These are phyloP conservation scores for Ceratocystis alfenasii DNA, from an alignment of 2,329 filamentous ascomycete genomes.

Conservation along the genomic window DNA sequence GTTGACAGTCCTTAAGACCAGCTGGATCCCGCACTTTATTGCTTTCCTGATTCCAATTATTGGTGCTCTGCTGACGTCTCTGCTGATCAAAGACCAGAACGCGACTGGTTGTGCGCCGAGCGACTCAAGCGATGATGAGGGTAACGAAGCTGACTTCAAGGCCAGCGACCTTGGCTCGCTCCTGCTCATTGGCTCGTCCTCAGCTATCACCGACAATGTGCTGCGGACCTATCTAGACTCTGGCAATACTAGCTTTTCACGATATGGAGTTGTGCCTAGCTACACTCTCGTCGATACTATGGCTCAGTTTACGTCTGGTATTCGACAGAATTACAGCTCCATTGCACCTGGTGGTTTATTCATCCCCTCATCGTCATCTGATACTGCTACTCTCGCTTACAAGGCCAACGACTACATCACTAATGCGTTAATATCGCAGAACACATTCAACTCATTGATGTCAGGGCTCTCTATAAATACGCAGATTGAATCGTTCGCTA, in stretches of 20 bases:
- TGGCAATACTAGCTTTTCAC: conserved; percentile 14
- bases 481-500: conserved; percentile 62
- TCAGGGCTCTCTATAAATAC: conserved; percentile 58
- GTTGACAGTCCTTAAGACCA: conserved; percentile 62
- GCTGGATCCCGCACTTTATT: conserved; percentile 62
- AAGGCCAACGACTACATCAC: conserved; percentile 49
- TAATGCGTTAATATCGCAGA: conserved; percentile 51
- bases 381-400: conserved; percentile 51
- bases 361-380: conserved; percentile 43
- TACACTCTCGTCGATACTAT: conserved; percentile 45
- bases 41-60: conserved; percentile 69
- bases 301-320: conserved; percentile 52
- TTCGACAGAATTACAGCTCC: conserved; percentile 50
- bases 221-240: conserved; percentile 16
- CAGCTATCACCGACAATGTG: conserved; percentile 9
- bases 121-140: conserved; percentile 25
- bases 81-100: conserved; percentile 53
- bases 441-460: conserved; percentile 53
- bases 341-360: conserved; percentile 72
- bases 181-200: conserved; percentile 14
- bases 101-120: conserved; percentile 30
- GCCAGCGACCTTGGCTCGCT: conserved; percentile 27
- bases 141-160: conserved; percentile 30
- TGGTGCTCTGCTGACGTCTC: conserved; percentile 64
- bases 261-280: conserved; percentile 15